Evolutionary conservation across 352 stramenopile species (phyloP).

Genomic region (Phytophthora chlamydospora): DNA sequence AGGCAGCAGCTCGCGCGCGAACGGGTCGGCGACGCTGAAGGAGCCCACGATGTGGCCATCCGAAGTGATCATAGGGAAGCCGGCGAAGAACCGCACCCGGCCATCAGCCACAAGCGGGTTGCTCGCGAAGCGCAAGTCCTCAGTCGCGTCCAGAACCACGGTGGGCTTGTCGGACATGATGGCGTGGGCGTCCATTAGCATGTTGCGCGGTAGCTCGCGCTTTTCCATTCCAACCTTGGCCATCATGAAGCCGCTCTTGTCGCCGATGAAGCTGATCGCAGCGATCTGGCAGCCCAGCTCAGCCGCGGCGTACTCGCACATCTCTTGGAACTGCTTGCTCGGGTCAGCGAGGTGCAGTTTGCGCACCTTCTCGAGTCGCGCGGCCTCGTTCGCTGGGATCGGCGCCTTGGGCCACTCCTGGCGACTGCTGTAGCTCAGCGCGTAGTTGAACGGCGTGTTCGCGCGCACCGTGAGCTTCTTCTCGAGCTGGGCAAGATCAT

Average conservation of each 20-base stretch:
- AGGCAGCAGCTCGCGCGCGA: constrained; percentile 72
- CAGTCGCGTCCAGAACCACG: constrained; percentile 78
- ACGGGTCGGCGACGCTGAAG: constrained; percentile 80
- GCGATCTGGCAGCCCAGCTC: constrained; percentile 84
- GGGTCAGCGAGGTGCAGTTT: constrained; percentile 79
- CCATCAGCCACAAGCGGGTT: constrained; percentile 82
- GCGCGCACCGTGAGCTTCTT: constrained; percentile 67
- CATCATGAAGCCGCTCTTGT: constrained; percentile 88
- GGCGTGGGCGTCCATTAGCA: constrained; percentile 80
- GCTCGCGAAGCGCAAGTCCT: constrained; percentile 81
- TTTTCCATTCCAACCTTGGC: constrained; percentile 80
- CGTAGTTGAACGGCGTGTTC: constrained; percentile 84
- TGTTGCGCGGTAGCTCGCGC: constrained; percentile 76
- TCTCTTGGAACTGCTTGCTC: constrained; percentile 85
- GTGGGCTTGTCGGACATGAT: constrained; percentile 83
- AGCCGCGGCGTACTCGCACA: constrained; percentile 85
- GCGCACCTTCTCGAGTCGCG: constrained; percentile 74
- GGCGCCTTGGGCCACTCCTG: constrained; percentile 87
- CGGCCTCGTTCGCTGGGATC: constrained; percentile 64
- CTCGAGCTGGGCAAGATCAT: constrained; percentile 64
- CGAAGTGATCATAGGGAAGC: constrained; percentile 76
- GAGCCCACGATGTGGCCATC: constrained; percentile 72
- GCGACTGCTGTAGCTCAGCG: constrained; percentile 78
- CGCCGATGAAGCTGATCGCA: constrained; percentile 83
- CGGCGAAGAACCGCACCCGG: constrained; percentile 83